Evolutionary conservation across 108 stramenopile genomes (phyloP).

Genomic region (Chaetoceros tenuissimus): DNA sequence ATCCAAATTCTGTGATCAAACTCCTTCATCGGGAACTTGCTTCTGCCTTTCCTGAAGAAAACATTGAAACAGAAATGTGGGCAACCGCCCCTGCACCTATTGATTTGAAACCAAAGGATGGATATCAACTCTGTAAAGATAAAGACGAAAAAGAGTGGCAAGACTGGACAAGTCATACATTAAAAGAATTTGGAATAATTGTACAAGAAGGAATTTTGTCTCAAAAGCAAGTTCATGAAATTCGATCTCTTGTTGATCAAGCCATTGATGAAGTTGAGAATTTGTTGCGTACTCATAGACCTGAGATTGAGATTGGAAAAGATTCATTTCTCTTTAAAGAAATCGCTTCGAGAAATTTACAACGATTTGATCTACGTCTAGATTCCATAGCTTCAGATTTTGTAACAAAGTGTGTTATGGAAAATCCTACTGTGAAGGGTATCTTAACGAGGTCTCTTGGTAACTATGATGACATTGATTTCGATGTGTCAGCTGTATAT

Average conservation of each 20-base stretch:
- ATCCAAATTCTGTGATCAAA: too few species aligned
- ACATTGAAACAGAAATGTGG: too few species aligned
- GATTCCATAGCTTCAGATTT: slow-evolving; percentile 3
- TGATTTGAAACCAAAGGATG: slow-evolving; percentile 20
- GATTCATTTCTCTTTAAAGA: slow-evolving; percentile 43
- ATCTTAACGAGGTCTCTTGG: slow-evolving; percentile 15
- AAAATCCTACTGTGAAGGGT: slow-evolving; percentile 6
- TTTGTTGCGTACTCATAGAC: slow-evolving; percentile 16
- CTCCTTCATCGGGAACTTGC: too few species aligned
- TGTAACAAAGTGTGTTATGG: slow-evolving; percentile 7
- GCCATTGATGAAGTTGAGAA: slow-evolving; percentile 19
- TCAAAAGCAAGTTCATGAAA: slow-evolving; percentile 8
- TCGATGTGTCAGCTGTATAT: slow-evolving; percentile 52
- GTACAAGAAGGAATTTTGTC: slow-evolving; percentile 16
- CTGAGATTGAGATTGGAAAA: slow-evolving; percentile 30
- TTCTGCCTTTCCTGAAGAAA: too few species aligned
- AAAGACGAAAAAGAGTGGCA: too few species aligned
- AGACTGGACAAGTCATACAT: slow-evolving; percentile 12
- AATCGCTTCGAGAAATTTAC: slow-evolving; percentile 39
- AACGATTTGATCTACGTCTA: slow-evolving; percentile 43
- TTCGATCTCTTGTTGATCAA: slow-evolving; percentile 12
- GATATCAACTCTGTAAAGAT: slow-evolving; percentile 6
- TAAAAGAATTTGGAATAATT: slow-evolving; percentile 30
- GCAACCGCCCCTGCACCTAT: slow-evolving; percentile 38
- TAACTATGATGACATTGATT: slow-evolving; percentile 25